Conservation (phyloP, 225 moss, liverwort and hornwort species). For the Rhytidiadelphus loreus region DNA sequence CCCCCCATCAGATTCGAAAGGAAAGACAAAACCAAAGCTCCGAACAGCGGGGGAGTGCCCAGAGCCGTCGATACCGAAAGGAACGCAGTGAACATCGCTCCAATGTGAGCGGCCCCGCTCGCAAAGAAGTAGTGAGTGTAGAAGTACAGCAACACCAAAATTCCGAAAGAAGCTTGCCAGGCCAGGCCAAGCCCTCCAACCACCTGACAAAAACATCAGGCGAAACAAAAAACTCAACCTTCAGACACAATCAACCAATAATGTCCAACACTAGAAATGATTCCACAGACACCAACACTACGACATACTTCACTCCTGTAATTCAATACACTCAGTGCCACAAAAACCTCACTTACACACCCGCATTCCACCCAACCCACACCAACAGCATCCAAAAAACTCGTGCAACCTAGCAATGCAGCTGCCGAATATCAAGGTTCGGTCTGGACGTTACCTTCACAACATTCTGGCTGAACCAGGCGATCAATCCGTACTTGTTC, state of each 20-base stretch:
- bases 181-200: constrained; percentile 83
- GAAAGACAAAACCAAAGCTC: constrained; percentile 77
- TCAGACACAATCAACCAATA: not conserved
- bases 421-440: not conserved
- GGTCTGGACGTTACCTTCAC: constrained; percentile 27
- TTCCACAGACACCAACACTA: not conserved
- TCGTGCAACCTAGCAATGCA: not conserved
- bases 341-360: not conserved
- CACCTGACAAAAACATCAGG: constrained; percentile 8
- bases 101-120: constrained; percentile 97
- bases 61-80: constrained; percentile 79
- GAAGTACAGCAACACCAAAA: constrained; percentile 86
- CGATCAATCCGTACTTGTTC: constrained; percentile 90
- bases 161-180: constrained; percentile 95
- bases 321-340: not conserved
- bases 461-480: constrained; percentile 95
- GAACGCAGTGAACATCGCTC: constrained; percentile 99
- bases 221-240: not conserved
- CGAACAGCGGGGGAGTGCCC: constrained; percentile 90
- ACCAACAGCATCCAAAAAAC: not conserved
- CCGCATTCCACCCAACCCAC: not conserved
- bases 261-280: not conserved
- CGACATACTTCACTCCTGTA: not conserved
- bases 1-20: constrained; percentile 99
- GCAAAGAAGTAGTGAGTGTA: constrained; percentile 96